Conservation (phyloP, 768 basidiomycete species). For the Rhodosporidiobolus sp. region DNA sequence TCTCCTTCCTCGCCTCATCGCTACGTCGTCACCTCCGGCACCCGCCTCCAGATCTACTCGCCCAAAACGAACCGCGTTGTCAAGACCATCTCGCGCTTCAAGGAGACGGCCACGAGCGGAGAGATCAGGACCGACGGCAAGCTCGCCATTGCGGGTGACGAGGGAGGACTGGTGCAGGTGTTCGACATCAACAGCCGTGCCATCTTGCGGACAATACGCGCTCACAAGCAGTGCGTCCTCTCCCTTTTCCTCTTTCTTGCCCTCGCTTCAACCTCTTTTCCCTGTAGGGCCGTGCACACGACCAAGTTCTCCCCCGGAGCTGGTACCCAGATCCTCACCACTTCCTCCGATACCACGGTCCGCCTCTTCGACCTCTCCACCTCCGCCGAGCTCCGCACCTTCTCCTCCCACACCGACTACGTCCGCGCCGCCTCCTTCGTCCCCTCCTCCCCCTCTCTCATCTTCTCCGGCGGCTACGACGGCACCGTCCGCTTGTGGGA, state of each 20-base stretch:
- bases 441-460: constrained; percentile 71
- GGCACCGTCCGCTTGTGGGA: constrained; percentile 85
- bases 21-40: constrained; percentile 92
- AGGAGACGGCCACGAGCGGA: constrained; percentile 87
- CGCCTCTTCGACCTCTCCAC: constrained; percentile 80
- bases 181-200: constrained; percentile 93
- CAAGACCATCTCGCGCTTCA: constrained; percentile 94
- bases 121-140: constrained; percentile 89
- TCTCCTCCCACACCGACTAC: constrained; percentile 87
- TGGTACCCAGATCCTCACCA: constrained; percentile 82
- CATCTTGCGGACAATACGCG: constrained; percentile 83
- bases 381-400: constrained; percentile 79
- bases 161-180: constrained; percentile 81
- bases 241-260: neutral
- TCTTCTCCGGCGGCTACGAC: constrained; percentile 94
- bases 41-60: constrained; percentile 90
- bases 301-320: constrained; percentile 76
- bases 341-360: constrained; percentile 92
- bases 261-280: neutral
- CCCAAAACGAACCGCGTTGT: constrained; percentile 93
- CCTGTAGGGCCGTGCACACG: constrained; percentile 73
- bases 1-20: constrained; percentile 79
- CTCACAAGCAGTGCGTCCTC: constrained; percentile 71
- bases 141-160: constrained; percentile 89
- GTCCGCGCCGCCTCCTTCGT: constrained; percentile 89